Evolutionary conservation across 176 grass and related monocot genomes (phyloP).

Genomic region (Leersia perrieri): DNA sequence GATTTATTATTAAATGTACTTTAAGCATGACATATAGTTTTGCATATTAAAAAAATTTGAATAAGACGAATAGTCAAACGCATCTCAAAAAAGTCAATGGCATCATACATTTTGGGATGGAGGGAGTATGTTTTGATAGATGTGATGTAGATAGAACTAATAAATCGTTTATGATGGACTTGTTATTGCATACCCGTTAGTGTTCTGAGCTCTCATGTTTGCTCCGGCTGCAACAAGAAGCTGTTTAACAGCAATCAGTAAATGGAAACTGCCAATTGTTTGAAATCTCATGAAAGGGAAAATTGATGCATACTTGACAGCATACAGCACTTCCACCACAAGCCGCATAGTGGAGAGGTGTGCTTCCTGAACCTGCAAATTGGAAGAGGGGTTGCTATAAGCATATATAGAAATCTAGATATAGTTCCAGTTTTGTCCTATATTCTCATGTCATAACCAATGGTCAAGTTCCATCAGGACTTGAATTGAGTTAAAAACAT

Average conservation of each 20-base stretch:
- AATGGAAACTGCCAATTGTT: constrained; percentile 21
- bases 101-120: too few relatives aligned
- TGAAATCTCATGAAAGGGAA: constrained; percentile 21
- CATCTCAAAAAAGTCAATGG: too few relatives aligned
- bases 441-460: neutral
- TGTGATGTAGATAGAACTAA: neutral
- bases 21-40: too few relatives aligned
- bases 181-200: constrained; percentile 59
- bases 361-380: constrained; percentile 87
- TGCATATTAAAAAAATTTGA: too few relatives aligned
- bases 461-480: constrained; percentile 14
- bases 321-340: constrained; percentile 91
- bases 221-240: constrained; percentile 81
- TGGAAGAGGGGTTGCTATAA: constrained; percentile 17
- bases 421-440: neutral
- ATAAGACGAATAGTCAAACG: too few relatives aligned
- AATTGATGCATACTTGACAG: constrained; percentile 74
- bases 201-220: constrained; percentile 67
- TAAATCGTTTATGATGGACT: constrained; percentile 18
- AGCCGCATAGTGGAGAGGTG: constrained; percentile 85
- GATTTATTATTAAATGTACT: too few relatives aligned
- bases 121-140: constrained; percentile 14
- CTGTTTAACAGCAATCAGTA: constrained; percentile 60
- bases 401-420: neutral
- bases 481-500: constrained; percentile 3